Percentiles rank a stretch among this genome's conserved stretches.
phyloP scores from a whole-genome alignment of 352 stramenopile species.

The Globisporangium takayamanum region DNA sequence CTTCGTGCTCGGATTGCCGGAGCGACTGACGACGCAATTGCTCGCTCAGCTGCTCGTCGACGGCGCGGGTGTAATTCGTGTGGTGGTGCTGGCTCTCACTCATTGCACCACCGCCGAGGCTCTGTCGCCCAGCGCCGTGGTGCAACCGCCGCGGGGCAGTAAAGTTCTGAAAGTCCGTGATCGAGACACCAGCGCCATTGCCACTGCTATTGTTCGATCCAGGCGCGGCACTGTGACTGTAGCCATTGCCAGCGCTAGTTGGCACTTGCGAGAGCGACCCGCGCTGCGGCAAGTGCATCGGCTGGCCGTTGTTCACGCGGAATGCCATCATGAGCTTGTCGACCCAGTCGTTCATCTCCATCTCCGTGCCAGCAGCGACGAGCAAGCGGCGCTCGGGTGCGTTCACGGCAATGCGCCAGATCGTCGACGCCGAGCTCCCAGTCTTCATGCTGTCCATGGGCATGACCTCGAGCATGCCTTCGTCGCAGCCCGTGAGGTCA shows the following conservation, averaged over 20 bases:
- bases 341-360: slow-evolving; percentile 85
- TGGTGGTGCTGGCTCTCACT: slow-evolving; percentile 7
- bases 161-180: slow-evolving; percentile 83
- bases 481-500: slow-evolving; percentile 53
- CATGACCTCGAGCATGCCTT: slow-evolving; percentile 72
- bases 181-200: slow-evolving; percentile 12
- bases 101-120: slow-evolving; percentile 18
- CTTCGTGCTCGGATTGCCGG: slow-evolving; percentile 15
- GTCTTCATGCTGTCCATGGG: slow-evolving; percentile 70
- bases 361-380: slow-evolving; percentile 63
- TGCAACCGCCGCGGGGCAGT: slow-evolving; percentile 34
- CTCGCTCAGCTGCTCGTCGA: slow-evolving; percentile 18
- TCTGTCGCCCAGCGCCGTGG: slow-evolving; percentile 30
- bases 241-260: not conserved
- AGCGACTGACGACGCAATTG: slow-evolving; percentile 21
- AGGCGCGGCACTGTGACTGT: not conserved
- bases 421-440: slow-evolving; percentile 56
- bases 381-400: slow-evolving; percentile 48
- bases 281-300: slow-evolving; percentile 17
- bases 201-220: not conserved
- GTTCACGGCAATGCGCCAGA: slow-evolving; percentile 77
- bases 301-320: slow-evolving; percentile 45
- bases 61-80: not conserved
- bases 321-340: slow-evolving; percentile 66
- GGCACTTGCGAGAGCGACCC: slow-evolving; percentile 9